Evolutionary conservation across 2,329 filamentous ascomycete species (phyloP).

Genomic region (Xylariaceae sp.): DNA sequence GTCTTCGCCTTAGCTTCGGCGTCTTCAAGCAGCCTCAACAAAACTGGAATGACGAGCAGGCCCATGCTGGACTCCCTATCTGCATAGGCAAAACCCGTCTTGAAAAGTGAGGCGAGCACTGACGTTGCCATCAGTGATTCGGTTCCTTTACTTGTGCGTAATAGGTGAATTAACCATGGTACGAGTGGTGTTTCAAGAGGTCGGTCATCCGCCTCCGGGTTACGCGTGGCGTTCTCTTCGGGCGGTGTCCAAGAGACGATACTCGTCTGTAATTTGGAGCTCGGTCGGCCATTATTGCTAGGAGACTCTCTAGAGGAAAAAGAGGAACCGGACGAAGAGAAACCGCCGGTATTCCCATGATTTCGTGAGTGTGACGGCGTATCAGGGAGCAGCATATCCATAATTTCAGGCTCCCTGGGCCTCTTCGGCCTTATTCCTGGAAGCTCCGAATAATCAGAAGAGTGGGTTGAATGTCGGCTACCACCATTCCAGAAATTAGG

Average conservation of each 20-base stretch:
- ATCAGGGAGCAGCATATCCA: constrained; percentile 61
- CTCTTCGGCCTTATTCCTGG: constrained; percentile 45
- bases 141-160: constrained; percentile 52
- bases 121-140: constrained; percentile 64
- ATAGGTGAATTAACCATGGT: constrained; percentile 65
- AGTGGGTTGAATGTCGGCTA: constrained; percentile 43
- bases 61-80: constrained; percentile 60
- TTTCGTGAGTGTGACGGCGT: constrained; percentile 39
- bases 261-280: constrained; percentile 27
- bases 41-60: constrained; percentile 62
- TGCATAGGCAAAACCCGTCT: constrained; percentile 60
- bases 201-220: constrained; percentile 39
- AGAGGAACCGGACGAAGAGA: constrained; percentile 48
- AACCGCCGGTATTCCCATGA: constrained; percentile 35
- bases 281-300: constrained; percentile 23
- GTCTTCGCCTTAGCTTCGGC: constrained; percentile 36
- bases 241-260: constrained; percentile 25
- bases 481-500: constrained; percentile 52
- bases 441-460: constrained; percentile 50
- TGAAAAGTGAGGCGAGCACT: constrained; percentile 64
- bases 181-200: constrained; percentile 66
- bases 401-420: constrained; percentile 45
- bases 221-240: constrained; percentile 23
- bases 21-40: constrained; percentile 61
- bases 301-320: constrained; percentile 38